A percentile compares a stretch with the other conserved stretches of the same genome.
These are phyloP conservation scores for Whalleya microplaca DNA, from an alignment of 2,329 filamentous ascomycete species.

Conservation along the genomic window DNA sequence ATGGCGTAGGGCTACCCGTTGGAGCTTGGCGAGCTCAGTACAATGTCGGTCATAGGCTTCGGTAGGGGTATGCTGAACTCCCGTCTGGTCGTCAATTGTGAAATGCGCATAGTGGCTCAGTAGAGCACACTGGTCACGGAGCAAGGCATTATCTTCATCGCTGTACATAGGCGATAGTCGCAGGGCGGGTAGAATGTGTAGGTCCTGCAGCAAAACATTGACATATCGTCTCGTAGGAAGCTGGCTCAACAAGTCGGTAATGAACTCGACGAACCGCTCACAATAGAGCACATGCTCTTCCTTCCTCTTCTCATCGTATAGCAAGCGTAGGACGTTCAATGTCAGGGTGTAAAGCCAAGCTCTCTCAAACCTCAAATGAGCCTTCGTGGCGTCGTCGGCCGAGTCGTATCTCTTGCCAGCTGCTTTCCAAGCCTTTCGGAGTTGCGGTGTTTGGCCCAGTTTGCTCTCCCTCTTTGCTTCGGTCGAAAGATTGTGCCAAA, in stretches of 20 bases:
- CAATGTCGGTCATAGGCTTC: constrained; percentile 84
- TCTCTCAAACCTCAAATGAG: constrained; percentile 84
- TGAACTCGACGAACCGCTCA: constrained; percentile 89
- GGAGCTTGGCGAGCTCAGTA: constrained; percentile 73
- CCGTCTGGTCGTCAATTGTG: constrained; percentile 88
- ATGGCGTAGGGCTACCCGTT: constrained; percentile 75
- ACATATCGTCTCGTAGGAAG: constrained; percentile 92
- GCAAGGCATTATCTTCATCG: constrained; percentile 72
- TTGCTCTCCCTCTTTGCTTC: constrained; percentile 74
- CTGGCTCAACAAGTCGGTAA: constrained; percentile 90
- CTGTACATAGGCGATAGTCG: constrained; percentile 78
- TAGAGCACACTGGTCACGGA: constrained; percentile 81
- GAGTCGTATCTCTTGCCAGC: constrained; percentile 84
- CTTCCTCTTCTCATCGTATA: constrained; percentile 63
- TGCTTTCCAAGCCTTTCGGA: constrained; percentile 90
- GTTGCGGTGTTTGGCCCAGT: constrained; percentile 72
- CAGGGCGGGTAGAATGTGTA: constrained; percentile 80
- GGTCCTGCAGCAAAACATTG: constrained; percentile 82
- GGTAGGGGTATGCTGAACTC: constrained; percentile 70
- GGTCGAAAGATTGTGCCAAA: constrained; percentile 90
- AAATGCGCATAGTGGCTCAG: constrained; percentile 87
- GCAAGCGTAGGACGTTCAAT: constrained; percentile 76
- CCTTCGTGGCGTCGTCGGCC: constrained; percentile 78
- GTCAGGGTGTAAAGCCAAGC: constrained; percentile 90
- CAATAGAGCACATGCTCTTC: constrained; percentile 77